phyloP scores from a whole-genome alignment of 768 basidiomycete species.

The Trichaptum fuscoviolaceum region DNA sequence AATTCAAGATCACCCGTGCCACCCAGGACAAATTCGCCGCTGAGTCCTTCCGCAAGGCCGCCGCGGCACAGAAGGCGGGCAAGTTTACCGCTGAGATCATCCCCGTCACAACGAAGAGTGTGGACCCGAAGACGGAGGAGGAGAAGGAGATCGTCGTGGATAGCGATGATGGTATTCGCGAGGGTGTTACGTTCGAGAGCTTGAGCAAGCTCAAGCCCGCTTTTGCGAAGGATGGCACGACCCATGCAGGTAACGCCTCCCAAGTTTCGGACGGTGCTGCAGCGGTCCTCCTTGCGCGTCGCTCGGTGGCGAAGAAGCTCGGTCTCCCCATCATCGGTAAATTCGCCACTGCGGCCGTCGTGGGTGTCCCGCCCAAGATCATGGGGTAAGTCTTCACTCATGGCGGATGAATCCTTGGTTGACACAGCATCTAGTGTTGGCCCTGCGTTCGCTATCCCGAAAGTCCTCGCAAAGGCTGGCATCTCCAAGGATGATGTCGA shows the following conservation, averaged over 20 bases:
- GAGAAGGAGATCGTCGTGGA: slow-evolving; percentile 65
- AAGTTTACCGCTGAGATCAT: slow-evolving; percentile 82
- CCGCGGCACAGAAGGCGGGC: slow-evolving; percentile 72
- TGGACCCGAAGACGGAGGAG: slow-evolving; percentile 72
- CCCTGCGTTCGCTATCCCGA: slow-evolving; percentile 77
- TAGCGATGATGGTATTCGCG: slow-evolving; percentile 80
- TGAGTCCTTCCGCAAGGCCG: slow-evolving; percentile 78
- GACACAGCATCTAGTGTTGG: slow-evolving; percentile 41
- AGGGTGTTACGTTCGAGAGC: slow-evolving; percentile 75
- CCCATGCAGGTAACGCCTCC: slow-evolving; percentile 82
- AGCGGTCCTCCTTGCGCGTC: slow-evolving; percentile 77
- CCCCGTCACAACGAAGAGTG: slow-evolving; percentile 64
- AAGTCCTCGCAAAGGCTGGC: slow-evolving; percentile 55
- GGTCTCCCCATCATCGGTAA: slow-evolving; percentile 87
- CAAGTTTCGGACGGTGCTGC: slow-evolving; percentile 93
- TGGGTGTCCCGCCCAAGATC: slow-evolving; percentile 81
- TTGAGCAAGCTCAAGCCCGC: slow-evolving; percentile 82
- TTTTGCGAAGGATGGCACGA: slow-evolving; percentile 68
- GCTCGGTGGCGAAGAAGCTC: slow-evolving; percentile 74
- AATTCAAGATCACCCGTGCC: slow-evolving; percentile 68
- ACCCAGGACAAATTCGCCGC: slow-evolving; percentile 86
- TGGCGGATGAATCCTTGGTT: neutral
- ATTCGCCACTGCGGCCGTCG: slow-evolving; percentile 61
- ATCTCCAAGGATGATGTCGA: slow-evolving; percentile 70
- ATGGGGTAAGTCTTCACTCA: slow-evolving; percentile 48